Evolutionary conservation across 805 yeast genomes (phyloP).

Genomic region (Candida railenensis): DNA sequence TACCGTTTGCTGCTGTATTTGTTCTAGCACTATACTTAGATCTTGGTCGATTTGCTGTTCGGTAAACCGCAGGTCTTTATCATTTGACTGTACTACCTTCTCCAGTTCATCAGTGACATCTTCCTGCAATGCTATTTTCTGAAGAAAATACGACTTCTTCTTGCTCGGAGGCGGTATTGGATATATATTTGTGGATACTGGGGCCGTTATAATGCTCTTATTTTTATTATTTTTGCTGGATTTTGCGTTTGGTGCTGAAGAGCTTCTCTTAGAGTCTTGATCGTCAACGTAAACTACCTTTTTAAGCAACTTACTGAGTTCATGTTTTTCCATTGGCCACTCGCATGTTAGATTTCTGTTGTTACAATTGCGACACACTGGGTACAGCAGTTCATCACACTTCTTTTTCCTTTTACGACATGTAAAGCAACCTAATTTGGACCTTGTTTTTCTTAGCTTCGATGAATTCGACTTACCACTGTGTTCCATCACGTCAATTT

Average conservation of each 20-base stretch:
- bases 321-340: conserved; percentile 26
- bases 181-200: not conserved
- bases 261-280: not conserved
- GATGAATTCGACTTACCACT: not conserved
- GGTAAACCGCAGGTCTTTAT: not conserved
- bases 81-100: not conserved
- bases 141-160: conserved; percentile 2
- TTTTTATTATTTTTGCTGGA: not conserved
- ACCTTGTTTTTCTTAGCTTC: conserved; percentile 15
- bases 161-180: not conserved
- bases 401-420: conserved; percentile 28
- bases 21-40: not conserved
- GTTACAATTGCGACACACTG: conserved; percentile 26
- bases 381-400: conserved; percentile 33
- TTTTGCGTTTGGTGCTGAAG: no score
- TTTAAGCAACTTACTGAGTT: conserved; percentile 18
- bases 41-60: not conserved
- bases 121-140: conserved; percentile 5
- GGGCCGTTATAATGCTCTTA: not conserved
- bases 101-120: conserved; percentile 3
- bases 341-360: conserved; percentile 18
- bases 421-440: conserved; percentile 32
- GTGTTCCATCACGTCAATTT: not conserved
- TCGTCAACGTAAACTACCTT: conserved; percentile 23
- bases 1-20: not conserved